Evolutionary conservation across 495 filamentous ascomycete species (phyloP), one percentile per base, ranked within the genome.

Genomic region (Penicillium egyptiacum): DNA sequence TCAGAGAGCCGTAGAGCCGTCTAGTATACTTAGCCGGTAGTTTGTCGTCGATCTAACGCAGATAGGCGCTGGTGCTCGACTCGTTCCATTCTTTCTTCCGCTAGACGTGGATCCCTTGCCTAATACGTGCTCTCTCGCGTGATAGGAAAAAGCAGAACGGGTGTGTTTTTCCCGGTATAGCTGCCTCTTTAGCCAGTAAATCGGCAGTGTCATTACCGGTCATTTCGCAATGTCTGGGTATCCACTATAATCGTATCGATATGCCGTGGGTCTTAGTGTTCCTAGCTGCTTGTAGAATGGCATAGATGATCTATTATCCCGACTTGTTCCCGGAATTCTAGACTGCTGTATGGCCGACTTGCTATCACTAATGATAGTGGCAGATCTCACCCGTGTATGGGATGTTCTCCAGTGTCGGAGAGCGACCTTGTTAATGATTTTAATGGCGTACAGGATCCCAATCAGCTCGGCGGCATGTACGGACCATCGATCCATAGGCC

Each of bases 21-120:
- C 55, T 41, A 2, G 51, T 62, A 37, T 62, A 40, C 2, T 35
- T 54, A 19, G 54, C 42, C 19, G 59, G 48, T 23, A 62, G 35
- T 39, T 37, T 30, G 20, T 17, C 40, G 40, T 46, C 60, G 9
- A 62, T 56, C 55, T 26, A 0, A 8, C 30, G 39, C 1, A 63
- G 52, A 30, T 63, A 47, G 45, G 4, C 22, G 47, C 55, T 56
- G 14, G 33, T 50, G 4, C 22, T 31, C 0, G 22, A 56, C 23
- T 30, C 25, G 10, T 51, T 63, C 52, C 55, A 63, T 48, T 48
- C 28, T 19, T 12, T 48, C 28, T 48, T 12, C 26, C 14, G 33
- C 33, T 48, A 28, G 47, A 40, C 49, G 11, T 61, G 41, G n/a
- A 50, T 35, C 43, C 48, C 53, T 44, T 61, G 40, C 26, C 28